A percentile compares a stretch with the other conserved stretches of the same genome.
Evolutionary conservation across 257 asterid genomes (phyloP).

Genomic region (Ligustrum vulgare): DNA sequence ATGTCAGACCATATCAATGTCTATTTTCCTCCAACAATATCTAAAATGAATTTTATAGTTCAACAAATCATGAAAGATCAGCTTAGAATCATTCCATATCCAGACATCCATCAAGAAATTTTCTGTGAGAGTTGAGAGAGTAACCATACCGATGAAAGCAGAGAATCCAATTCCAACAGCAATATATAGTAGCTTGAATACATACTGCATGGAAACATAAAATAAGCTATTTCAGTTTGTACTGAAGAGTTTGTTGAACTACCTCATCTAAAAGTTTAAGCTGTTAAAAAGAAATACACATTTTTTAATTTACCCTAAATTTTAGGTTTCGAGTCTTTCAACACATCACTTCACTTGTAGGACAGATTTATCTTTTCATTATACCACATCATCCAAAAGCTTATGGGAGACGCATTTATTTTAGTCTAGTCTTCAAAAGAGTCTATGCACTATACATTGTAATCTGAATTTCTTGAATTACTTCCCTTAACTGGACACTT

Average conservation of each 20-base stretch:
- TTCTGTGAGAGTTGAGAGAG: not conserved
- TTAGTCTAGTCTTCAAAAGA: not conserved
- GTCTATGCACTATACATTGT: not conserved
- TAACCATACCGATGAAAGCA: constrained; percentile 59
- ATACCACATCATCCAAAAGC: too few relatives aligned
- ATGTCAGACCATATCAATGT: not conserved
- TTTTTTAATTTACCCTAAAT: not conserved
- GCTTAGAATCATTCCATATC: not conserved
- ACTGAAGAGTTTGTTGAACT: not conserved
- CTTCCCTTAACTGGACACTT: not conserved
- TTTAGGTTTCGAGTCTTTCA: not conserved
- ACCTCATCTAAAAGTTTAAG: not conserved
- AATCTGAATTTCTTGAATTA: not conserved
- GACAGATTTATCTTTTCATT: not conserved
- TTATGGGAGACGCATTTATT: too few relatives aligned
- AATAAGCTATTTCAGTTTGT: not conserved
- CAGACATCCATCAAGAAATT: not conserved
- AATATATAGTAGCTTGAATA: constrained; percentile 61
- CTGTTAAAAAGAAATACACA: not conserved
- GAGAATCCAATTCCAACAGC: constrained; percentile 69
- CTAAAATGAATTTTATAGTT: not conserved
- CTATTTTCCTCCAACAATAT: not conserved
- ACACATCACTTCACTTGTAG: not conserved
- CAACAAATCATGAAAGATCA: not conserved
- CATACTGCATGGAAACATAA: constrained; percentile 40